phyloP scores from a whole-genome alignment of 768 basidiomycete species.

The Suillus spraguei region DNA sequence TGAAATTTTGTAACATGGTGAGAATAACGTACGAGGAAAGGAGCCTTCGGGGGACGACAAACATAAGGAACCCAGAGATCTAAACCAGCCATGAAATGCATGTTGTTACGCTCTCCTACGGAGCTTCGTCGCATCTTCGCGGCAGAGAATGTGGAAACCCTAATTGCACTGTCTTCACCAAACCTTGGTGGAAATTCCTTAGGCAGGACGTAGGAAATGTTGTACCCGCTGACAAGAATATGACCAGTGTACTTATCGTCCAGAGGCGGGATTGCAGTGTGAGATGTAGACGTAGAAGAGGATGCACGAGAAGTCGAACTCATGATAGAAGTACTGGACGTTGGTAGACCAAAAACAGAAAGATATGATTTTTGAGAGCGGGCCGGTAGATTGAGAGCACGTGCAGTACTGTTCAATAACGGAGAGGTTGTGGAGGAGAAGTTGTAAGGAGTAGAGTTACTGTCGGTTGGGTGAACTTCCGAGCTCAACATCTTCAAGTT shows the following conservation, averaged over 20 bases:
- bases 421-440: slow-evolving; percentile 68
- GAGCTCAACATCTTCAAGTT: slow-evolving; percentile 75
- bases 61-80: slow-evolving; percentile 75
- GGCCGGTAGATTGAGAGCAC: slow-evolving; percentile 65
- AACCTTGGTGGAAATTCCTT: slow-evolving; percentile 55
- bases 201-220: slow-evolving; percentile 76
- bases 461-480: slow-evolving; percentile 77
- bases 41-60: slow-evolving; percentile 67
- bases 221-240: slow-evolving; percentile 76
- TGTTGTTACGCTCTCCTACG: slow-evolving; percentile 53
- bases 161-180: slow-evolving; percentile 24
- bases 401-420: slow-evolving; percentile 66
- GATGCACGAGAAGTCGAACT: slow-evolving; percentile 37
- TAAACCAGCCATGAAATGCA: slow-evolving; percentile 82
- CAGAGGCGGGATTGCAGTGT: slow-evolving; percentile 42
- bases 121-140: slow-evolving; percentile 52
- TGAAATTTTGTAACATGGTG: slow-evolving; percentile 14
- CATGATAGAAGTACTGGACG: slow-evolving; percentile 34
- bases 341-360: slow-evolving; percentile 50
- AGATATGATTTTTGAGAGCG: slow-evolving; percentile 63
- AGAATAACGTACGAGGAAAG: slow-evolving; percentile 61
- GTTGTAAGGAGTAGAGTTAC: slow-evolving; percentile 70
- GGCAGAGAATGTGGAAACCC: slow-evolving; percentile 26
- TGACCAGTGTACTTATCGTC: slow-evolving; percentile 74
- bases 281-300: slow-evolving; percentile 35